Conservation (phyloP, 768 basidiomycete genomes). For the Boletus fagicola region DNA sequence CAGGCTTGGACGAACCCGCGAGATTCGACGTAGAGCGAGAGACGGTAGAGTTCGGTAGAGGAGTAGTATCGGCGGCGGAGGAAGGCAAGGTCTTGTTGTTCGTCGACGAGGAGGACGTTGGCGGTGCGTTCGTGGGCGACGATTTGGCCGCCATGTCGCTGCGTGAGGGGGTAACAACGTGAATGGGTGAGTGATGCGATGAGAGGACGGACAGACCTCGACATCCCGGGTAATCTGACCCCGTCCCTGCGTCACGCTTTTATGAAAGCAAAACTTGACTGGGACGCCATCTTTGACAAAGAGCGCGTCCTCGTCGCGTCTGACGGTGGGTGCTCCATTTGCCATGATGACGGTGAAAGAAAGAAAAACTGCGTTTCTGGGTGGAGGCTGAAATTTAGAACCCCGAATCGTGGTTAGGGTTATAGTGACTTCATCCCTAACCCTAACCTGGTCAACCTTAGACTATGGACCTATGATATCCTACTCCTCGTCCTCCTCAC, state of each 20-base stretch:
- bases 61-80: conserved; percentile 28
- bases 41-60: conserved; percentile 17
- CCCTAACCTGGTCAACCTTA: background rate
- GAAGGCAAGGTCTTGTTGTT: conserved; percentile 25
- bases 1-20: conserved; percentile 29
- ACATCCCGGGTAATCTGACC: conserved; percentile 19
- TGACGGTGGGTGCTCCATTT: background rate
- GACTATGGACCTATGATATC: background rate
- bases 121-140: conserved; percentile 14
- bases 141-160: conserved; percentile 26
- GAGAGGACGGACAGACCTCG: conserved; percentile 12
- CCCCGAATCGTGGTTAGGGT: conserved; percentile 33
- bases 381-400: conserved; percentile 21
- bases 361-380: background rate
- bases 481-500: background rate
- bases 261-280: conserved; percentile 30
- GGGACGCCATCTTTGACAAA: conserved; percentile 24
- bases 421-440: conserved; percentile 14
- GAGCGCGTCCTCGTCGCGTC: conserved; percentile 9
- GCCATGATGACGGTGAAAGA: background rate
- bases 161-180: too few relatives aligned
- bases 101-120: conserved; percentile 31
- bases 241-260: conserved; percentile 24
- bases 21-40: conserved; percentile 21
- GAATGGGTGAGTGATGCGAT: background rate